A percentile compares a stretch with the other conserved stretches of the same genome.
Conservation (phyloP, 768 basidiomycete species). For the Pulveroboletus sp. region DNA sequence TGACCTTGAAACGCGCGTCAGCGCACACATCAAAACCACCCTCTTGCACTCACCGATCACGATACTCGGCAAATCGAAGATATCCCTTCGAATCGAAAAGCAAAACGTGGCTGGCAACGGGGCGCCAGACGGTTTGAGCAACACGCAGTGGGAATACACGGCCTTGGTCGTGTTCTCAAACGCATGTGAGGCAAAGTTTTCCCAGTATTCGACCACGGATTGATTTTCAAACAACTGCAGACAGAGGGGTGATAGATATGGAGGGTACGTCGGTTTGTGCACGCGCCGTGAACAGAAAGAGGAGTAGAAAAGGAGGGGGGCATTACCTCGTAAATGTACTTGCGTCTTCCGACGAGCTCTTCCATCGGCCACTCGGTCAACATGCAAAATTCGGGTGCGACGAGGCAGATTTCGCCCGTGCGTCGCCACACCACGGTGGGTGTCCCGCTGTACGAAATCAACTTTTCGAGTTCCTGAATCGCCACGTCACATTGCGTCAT, state of each 20-base stretch:
- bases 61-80: slow-evolving; percentile 87
- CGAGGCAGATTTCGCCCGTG: slow-evolving; percentile 96
- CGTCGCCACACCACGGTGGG: slow-evolving; percentile 98
- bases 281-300: slow-evolving; percentile 18
- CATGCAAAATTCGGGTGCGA: slow-evolving; percentile 94
- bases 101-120: slow-evolving; percentile 93
- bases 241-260: too few relatives aligned
- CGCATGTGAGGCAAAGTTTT: slow-evolving; percentile 94
- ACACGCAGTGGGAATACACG: slow-evolving; percentile 88
- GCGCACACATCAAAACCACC: neutral
- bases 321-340: slow-evolving; percentile 43
- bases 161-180: slow-evolving; percentile 98
- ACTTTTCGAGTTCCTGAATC: slow-evolving; percentile 89
- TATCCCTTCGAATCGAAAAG: slow-evolving; percentile 90
- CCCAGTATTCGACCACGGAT: slow-evolving; percentile 94
- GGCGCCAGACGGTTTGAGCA: slow-evolving; percentile 80
- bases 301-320: slow-evolving; percentile 9
- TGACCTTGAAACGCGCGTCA: slow-evolving; percentile 53
- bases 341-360: slow-evolving; percentile 63
- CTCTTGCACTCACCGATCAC: slow-evolving; percentile 72
- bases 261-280: slow-evolving; percentile 1
- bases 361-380: slow-evolving; percentile 88
- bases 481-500: slow-evolving; percentile 1
- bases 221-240: slow-evolving; percentile 88
- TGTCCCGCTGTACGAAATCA: slow-evolving; percentile 95